Conservation (phyloP, 495 filamentous ascomycete genomes). For the Cenococcum geophilum region DNA sequence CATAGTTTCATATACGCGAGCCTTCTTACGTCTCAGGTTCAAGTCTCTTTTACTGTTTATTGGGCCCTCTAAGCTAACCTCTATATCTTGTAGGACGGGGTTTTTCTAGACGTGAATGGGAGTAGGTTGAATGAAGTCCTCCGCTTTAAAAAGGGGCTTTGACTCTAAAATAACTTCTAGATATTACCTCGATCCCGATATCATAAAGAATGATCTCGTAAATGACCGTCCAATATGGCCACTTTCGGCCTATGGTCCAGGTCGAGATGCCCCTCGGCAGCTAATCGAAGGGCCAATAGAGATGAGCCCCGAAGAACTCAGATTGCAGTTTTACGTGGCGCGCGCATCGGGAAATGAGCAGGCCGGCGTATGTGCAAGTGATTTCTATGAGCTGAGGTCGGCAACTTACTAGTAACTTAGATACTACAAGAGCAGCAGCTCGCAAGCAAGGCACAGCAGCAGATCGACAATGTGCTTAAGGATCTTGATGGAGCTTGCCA, state of each 20-base stretch:
- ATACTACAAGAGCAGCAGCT: slow-evolving; percentile 55
- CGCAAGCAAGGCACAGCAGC: slow-evolving; percentile 54
- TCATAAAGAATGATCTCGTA: slow-evolving; percentile 59
- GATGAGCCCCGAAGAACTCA: slow-evolving; percentile 76
- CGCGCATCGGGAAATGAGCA: slow-evolving; percentile 54
- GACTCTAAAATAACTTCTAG: slow-evolving; percentile 8
- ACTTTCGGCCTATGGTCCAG: slow-evolving; percentile 76
- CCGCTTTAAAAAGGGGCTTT: no score
- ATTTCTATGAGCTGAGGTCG: background rate
- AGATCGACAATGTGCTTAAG: slow-evolving; percentile 59
- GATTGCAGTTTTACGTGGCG: slow-evolving; percentile 59
- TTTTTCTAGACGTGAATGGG: no score
- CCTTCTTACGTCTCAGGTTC: no score
- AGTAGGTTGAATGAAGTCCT: no score
- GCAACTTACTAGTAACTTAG: slow-evolving; percentile 32
- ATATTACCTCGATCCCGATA: slow-evolving; percentile 48
- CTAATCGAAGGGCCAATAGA: slow-evolving; percentile 79
- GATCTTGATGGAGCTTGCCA: slow-evolving; percentile 66
- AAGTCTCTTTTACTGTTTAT: no score
- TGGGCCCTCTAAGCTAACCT: no score
- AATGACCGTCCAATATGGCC: slow-evolving; percentile 70
- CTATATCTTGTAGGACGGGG: no score
- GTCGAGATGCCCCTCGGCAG: slow-evolving; percentile 63
- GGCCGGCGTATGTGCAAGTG: slow-evolving; percentile 48
- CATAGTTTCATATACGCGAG: no score